Evolutionary conservation across 495 filamentous ascomycete species (phyloP).

Genomic region (Apiosordaria backusii): DNA sequence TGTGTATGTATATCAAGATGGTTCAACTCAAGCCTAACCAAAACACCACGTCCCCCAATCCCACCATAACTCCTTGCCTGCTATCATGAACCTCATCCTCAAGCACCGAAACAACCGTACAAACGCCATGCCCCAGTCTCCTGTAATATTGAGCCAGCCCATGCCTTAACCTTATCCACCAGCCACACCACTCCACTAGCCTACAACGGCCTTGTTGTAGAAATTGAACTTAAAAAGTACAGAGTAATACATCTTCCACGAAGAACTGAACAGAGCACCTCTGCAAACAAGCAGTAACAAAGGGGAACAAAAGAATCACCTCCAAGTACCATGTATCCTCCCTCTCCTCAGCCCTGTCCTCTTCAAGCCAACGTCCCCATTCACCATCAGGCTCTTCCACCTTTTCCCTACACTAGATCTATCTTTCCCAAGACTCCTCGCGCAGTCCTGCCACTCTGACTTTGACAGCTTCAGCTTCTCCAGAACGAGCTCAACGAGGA

Average conservation of each 20-base stretch:
- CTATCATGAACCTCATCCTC: neutral
- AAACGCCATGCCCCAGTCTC: neutral
- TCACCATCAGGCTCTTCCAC: constrained; percentile 64
- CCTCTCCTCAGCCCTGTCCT: constrained; percentile 39
- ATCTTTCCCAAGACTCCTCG: constrained; percentile 62
- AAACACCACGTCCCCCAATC: neutral
- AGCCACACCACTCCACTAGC: too few relatives aligned
- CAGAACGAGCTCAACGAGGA: constrained; percentile 68
- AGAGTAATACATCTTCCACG: neutral
- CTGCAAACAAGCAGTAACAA: neutral
- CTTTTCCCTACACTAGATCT: constrained; percentile 61
- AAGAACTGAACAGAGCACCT: neutral
- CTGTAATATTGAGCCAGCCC: neutral
- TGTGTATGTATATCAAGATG: neutral
- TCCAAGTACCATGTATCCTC: constrained; percentile 50
- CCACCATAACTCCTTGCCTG: neutral
- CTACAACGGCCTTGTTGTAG: neutral
- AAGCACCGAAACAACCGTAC: neutral
- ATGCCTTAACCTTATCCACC: neutral
- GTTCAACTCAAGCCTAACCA: neutral
- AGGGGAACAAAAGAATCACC: constrained; percentile 34
- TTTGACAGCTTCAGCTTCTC: constrained; percentile 70
- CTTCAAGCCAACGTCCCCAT: constrained; percentile 59
- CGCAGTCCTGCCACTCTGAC: constrained; percentile 77
- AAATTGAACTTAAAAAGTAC: neutral